A percentile compares a stretch with the other conserved stretches of the same genome.
Conservation (phyloP, 78 protist species). For the Emiliania huxleyi region DNA sequence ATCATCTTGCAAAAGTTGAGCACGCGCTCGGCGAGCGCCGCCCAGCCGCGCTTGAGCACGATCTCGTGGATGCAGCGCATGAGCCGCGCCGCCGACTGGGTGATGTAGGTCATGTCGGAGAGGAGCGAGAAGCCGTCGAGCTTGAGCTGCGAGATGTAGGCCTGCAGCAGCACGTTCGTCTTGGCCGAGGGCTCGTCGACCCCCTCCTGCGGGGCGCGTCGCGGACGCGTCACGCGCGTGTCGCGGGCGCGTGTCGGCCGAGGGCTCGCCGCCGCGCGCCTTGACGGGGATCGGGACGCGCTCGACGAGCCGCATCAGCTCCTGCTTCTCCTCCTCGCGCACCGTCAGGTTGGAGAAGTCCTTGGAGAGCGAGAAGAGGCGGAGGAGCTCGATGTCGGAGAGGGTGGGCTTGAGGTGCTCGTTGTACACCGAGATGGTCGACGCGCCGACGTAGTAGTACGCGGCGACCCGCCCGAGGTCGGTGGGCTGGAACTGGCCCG, state of each 20-base stretch:
- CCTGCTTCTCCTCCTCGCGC: constrained; percentile 95
- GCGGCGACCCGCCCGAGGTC: constrained; percentile 97
- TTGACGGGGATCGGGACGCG: constrained; percentile 94
- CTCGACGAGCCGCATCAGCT: constrained; percentile 86
- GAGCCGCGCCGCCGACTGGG: constrained; percentile 94
- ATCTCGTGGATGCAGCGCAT: constrained; percentile 94
- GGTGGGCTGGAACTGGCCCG: constrained; percentile 79
- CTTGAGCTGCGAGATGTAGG: constrained; percentile 89
- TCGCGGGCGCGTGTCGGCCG: constrained; percentile 81
- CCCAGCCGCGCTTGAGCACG: constrained; percentile 90
- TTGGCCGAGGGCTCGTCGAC: constrained; percentile 76
- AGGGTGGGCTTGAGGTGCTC: constrained; percentile 83
- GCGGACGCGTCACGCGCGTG: no score
- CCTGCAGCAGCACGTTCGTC: constrained; percentile 94
- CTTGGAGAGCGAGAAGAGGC: constrained; percentile 64
- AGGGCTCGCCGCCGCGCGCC: constrained; percentile 73
- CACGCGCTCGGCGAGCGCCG: constrained; percentile 75
- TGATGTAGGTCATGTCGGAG: constrained; percentile 97
- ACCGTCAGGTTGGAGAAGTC: constrained; percentile 91
- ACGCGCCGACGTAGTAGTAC: constrained; percentile 89
- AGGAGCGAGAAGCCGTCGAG: constrained; percentile 95
- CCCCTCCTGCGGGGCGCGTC: no score
- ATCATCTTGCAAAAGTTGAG: constrained; percentile 87
- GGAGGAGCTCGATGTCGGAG: constrained; percentile 89
- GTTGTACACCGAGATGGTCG: constrained; percentile 77